Evolutionary conservation across 2,329 filamentous ascomycete species (phyloP).

Genomic region (Cadophora sp.): DNA sequence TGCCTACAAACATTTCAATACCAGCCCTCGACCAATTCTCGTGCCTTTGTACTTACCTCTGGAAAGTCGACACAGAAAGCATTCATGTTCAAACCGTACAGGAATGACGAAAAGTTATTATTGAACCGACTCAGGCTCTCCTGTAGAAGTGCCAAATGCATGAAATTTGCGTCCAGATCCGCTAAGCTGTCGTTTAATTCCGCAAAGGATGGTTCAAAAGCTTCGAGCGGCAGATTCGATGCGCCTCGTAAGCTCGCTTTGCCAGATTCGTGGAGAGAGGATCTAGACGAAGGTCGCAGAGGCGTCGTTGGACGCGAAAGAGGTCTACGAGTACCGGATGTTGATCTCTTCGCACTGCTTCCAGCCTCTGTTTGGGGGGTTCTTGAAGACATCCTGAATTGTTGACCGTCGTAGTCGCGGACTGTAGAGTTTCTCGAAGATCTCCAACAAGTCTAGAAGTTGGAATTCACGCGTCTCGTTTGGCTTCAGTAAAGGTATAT

Average conservation of each 20-base stretch:
- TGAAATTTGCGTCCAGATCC: constrained; percentile 95
- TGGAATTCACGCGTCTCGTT: not conserved
- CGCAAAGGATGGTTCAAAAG: constrained; percentile 88
- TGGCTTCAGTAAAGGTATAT: not conserved
- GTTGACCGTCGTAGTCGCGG: not conserved
- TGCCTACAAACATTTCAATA: constrained; percentile 58
- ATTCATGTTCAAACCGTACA: constrained; percentile 98
- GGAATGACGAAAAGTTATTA: constrained; percentile 93
- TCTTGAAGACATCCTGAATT: constrained; percentile 36
- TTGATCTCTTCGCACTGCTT: constrained; percentile 40
- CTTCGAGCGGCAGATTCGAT: constrained; percentile 73
- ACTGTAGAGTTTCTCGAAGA: not conserved
- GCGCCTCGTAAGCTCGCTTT: constrained; percentile 59
- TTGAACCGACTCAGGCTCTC: constrained; percentile 92
- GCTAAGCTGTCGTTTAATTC: constrained; percentile 94
- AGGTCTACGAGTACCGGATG: constrained; percentile 38
- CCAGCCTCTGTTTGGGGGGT: constrained; percentile 38
- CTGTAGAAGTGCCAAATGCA: constrained; percentile 96
- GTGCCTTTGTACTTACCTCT: constrained; percentile 66
- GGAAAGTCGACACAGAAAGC: constrained; percentile 98
- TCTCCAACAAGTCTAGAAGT: not conserved
- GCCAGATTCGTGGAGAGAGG: constrained; percentile 78
- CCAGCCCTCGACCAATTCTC: not conserved
- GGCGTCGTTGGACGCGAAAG: constrained; percentile 80
- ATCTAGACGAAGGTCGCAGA: constrained; percentile 86